A percentile compares a stretch with the other conserved stretches of the same genome.
Evolutionary conservation across 768 basidiomycete genomes (phyloP).

Genomic region (Agrocybe pediades): DNA sequence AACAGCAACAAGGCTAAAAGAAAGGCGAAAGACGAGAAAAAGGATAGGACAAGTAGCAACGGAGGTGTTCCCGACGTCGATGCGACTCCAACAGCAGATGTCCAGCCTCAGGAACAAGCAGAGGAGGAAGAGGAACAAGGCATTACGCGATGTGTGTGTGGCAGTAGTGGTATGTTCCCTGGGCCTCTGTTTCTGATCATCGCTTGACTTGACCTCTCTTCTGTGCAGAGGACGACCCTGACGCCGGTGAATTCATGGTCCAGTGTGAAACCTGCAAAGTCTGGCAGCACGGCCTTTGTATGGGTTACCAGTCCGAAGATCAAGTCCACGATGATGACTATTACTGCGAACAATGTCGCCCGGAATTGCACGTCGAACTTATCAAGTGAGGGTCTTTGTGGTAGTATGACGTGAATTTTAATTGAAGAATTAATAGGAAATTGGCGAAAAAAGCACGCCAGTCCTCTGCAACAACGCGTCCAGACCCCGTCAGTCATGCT

Average conservation of each 20-base stretch:
- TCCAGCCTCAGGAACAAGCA: conserved; percentile 40
- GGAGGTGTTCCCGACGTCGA: conserved; percentile 26
- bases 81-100: conserved; percentile 31
- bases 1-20: conserved; percentile 50
- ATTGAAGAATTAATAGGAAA: conserved; percentile 44
- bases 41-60: conserved; percentile 33
- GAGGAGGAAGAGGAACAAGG: conserved; percentile 67
- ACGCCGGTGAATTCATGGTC: conserved; percentile 95
- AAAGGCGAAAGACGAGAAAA: conserved; percentile 69
- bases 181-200: conserved; percentile 10
- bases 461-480: conserved; percentile 64
- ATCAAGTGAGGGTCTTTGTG: conserved; percentile 59
- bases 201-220: conserved; percentile 25
- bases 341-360: conserved; percentile 91
- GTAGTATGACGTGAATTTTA: conserved; percentile 4
- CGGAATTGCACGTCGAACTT: conserved; percentile 81
- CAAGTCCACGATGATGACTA: conserved; percentile 79
- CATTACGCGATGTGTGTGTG: conserved; percentile 86
- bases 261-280: conserved; percentile 96
- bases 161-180: conserved; percentile 63
- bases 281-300: conserved; percentile 98
- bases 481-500: conserved; percentile 46
- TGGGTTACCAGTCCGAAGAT: conserved; percentile 85
- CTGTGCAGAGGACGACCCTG: conserved; percentile 67
- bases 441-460: conserved; percentile 64